phyloP scores from a whole-genome alignment of 768 basidiomycete species.

The Mycena vitilis region DNA sequence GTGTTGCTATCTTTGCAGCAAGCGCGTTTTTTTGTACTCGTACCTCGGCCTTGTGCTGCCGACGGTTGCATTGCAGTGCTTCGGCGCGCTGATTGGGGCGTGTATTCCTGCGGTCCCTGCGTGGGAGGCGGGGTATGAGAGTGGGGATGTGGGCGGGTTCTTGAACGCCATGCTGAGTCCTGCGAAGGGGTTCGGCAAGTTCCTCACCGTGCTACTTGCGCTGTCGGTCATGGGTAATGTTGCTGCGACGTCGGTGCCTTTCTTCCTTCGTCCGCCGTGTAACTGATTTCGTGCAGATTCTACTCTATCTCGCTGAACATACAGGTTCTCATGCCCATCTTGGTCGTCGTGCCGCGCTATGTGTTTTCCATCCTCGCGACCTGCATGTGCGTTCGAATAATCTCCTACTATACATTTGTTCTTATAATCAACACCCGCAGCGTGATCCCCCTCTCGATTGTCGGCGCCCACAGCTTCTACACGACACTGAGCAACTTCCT shows the following conservation, averaged over 20 bases:
- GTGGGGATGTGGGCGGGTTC: slow-evolving; percentile 76
- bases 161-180: slow-evolving; percentile 79
- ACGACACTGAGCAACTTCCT: slow-evolving; percentile 79
- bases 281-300: slow-evolving; percentile 46
- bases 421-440: slow-evolving; percentile 46
- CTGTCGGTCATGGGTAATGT: slow-evolving; percentile 87
- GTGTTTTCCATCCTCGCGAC: slow-evolving; percentile 79
- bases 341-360: slow-evolving; percentile 76
- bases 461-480: slow-evolving; percentile 81
- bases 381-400: slow-evolving; percentile 64
- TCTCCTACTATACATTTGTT: not conserved
- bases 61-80: slow-evolving; percentile 59
- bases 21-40: slow-evolving; percentile 73
- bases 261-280: too few species aligned
- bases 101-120: slow-evolving; percentile 65
- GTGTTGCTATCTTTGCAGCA: slow-evolving; percentile 49
- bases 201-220: slow-evolving; percentile 83
- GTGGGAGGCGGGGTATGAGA: slow-evolving; percentile 70
- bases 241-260: slow-evolving; percentile 63
- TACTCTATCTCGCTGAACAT: slow-evolving; percentile 84
- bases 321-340: slow-evolving; percentile 73
- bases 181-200: slow-evolving; percentile 77
- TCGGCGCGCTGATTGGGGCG: slow-evolving; percentile 75
- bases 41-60: slow-evolving; percentile 78
- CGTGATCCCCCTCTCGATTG: slow-evolving; percentile 79